phyloP scores from a whole-genome alignment of 805 yeast genomes.

The Sungouiella thailandica region DNA sequence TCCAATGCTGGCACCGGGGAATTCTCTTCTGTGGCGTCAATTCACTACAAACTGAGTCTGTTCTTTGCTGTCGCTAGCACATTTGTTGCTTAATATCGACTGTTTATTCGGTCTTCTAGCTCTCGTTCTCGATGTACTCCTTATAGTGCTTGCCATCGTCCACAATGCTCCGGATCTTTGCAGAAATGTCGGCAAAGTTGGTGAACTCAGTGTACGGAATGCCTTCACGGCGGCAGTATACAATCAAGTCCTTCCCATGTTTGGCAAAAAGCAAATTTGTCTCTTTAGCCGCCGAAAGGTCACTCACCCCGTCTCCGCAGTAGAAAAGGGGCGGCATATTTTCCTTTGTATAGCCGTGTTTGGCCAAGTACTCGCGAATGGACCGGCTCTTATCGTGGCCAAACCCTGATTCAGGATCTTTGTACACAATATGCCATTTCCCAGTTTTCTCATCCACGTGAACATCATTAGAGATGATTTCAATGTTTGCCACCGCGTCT shows the following conservation, averaged over 20 bases:
- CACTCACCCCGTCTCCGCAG: conserved; percentile 98
- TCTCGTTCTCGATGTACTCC: conserved; percentile 15
- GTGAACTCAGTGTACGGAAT: conserved; percentile 85
- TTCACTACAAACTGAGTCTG: no score
- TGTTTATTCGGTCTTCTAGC: no score
- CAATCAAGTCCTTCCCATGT: conserved; percentile 83
- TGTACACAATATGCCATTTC: conserved; percentile 79
- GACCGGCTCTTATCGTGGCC: conserved; percentile 94
- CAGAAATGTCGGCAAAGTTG: conserved; percentile 67
- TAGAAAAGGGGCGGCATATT: conserved; percentile 66
- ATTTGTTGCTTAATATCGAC: no score
- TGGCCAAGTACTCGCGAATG: conserved; percentile 47
- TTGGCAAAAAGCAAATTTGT: conserved; percentile 92
- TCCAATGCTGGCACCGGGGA: no score
- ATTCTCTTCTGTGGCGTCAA: no score
- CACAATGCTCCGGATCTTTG: conserved; percentile 52
- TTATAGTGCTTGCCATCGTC: conserved; percentile 16
- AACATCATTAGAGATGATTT: conserved; percentile 79
- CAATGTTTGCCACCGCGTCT: conserved; percentile 65
- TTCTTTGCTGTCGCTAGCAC: no score
- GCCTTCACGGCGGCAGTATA: conserved; percentile 71
- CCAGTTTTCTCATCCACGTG: conserved; percentile 45
- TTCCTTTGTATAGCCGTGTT: conserved; percentile 25
- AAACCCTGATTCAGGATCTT: conserved; percentile 73
- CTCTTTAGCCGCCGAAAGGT: conserved; percentile 90